Evolutionary conservation across 2,329 filamentous ascomycete genomes (phyloP).

Genomic region (Colletotrichum zoysiae): DNA sequence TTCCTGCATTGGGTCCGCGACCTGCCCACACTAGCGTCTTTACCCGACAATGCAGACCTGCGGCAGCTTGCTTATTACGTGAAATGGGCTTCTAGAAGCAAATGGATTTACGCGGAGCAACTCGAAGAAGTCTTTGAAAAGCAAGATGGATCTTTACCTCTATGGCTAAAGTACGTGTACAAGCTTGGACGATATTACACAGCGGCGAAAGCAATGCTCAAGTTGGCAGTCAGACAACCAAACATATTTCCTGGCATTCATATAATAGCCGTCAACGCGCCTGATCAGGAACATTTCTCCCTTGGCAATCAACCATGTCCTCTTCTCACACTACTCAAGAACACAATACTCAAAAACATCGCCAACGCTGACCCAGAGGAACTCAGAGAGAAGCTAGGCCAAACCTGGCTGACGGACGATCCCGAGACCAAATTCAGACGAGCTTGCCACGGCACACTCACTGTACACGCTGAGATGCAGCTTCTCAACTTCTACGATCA

Average conservation of each 20-base stretch:
- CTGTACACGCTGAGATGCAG: slow-evolving; percentile 51
- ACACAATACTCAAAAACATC: too few relatives aligned
- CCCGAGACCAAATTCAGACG: slow-evolving; percentile 43
- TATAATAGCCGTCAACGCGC: slow-evolving; percentile 9
- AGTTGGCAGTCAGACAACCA: slow-evolving; percentile 46
- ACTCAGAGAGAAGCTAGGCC: not conserved
- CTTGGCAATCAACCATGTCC: not conserved
- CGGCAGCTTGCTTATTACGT: slow-evolving; percentile 30
- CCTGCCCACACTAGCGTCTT: not conserved
- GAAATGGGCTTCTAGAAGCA: slow-evolving; percentile 47
- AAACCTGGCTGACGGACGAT: slow-evolving; percentile 25
- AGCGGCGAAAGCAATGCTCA: slow-evolving; percentile 48
- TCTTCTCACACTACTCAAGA: not conserved
- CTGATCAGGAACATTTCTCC: not conserved
- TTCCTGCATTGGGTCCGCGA: not conserved
- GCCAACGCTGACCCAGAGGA: not conserved
- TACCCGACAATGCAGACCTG: not conserved
- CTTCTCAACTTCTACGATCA: slow-evolving; percentile 49
- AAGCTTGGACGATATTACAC: slow-evolving; percentile 48
- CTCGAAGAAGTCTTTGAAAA: slow-evolving; percentile 41
- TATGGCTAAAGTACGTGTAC: slow-evolving; percentile 13
- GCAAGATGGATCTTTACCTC: slow-evolving; percentile 38
- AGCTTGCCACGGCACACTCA: slow-evolving; percentile 44
- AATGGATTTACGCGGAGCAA: slow-evolving; percentile 45
- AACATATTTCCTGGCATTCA: slow-evolving; percentile 44